Evolutionary conservation across 345 rosid species (phyloP).

Genomic region (Citrus sp.): DNA sequence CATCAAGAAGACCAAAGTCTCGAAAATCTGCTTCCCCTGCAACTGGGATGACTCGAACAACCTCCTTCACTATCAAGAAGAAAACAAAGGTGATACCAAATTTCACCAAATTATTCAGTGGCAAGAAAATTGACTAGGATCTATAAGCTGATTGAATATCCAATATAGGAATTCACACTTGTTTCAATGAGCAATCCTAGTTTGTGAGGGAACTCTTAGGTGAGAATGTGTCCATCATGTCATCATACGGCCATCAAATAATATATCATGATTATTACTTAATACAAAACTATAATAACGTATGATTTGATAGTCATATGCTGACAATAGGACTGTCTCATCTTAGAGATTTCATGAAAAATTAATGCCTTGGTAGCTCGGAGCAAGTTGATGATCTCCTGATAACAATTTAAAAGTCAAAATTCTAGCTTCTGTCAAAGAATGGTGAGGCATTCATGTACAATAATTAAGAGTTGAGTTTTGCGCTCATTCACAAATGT

Average conservation of each 20-base stretch:
- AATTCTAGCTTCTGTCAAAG: neutral
- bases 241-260: no score
- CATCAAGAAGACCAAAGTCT: slow-evolving; percentile 33
- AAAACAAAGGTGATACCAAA: slow-evolving; percentile 56
- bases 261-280: no score
- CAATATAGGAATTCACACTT: neutral
- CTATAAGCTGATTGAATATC: neutral
- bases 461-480: neutral
- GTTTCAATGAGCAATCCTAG: neutral
- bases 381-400: neutral
- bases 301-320: no score
- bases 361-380: no score
- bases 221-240: no score
- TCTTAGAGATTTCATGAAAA: no score
- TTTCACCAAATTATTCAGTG: slow-evolving; percentile 48
- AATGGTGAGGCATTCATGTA: slow-evolving; percentile 3
- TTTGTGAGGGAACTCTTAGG: no score
- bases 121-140: slow-evolving; percentile 30
- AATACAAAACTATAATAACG: no score
- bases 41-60: slow-evolving; percentile 30
- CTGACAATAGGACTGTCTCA: no score
- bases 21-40: slow-evolving; percentile 49
- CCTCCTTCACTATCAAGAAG: slow-evolving; percentile 49
- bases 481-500: neutral
- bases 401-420: neutral